These are phyloP conservation scores for Neurospora sp. DNA, from an alignment of 495 filamentous ascomycete species.

Conservation along the genomic window DNA sequence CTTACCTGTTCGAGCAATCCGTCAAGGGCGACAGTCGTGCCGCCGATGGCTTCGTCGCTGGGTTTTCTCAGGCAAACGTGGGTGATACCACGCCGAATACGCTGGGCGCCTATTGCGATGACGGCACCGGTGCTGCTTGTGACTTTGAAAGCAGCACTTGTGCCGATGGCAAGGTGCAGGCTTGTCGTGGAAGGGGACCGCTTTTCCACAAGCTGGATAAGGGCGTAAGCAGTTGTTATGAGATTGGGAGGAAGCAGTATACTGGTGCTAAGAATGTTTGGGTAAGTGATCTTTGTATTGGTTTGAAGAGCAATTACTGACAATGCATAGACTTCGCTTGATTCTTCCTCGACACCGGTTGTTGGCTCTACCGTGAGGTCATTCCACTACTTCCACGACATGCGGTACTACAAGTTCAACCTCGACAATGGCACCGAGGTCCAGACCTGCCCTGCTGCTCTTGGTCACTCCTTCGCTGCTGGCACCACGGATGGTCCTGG, in stretches of 20 bases:
- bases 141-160: conserved; percentile 69
- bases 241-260: conserved; percentile 62
- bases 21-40: conserved; percentile 37
- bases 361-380: conserved; percentile 44
- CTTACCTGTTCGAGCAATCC: conserved; percentile 71
- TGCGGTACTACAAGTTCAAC: conserved; percentile 49
- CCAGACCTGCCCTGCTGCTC: conserved; percentile 76
- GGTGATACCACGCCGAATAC: conserved; percentile 89
- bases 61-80: conserved; percentile 89
- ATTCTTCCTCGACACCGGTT: conserved; percentile 35
- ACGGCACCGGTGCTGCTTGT: conserved; percentile 57
- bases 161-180: conserved; percentile 53
- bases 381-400: conserved; percentile 62
- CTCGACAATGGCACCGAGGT: conserved; percentile 65
- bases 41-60: conserved; percentile 64
- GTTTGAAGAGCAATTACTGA: not conserved
- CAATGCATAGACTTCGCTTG: conserved; percentile 22
- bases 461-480: conserved; percentile 90
- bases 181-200: conserved; percentile 76
- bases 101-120: conserved; percentile 72
- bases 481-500: conserved; percentile 91
- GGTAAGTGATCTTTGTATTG: conserved; percentile 21
- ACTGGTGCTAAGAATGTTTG: conserved; percentile 53
- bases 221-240: conserved; percentile 63
- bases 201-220: conserved; percentile 59